A percentile compares a stretch with the other conserved stretches of the same genome.
Conservation (phyloP, 2,329 filamentous ascomycete genomes). For the Exserohilum turcica region DNA sequence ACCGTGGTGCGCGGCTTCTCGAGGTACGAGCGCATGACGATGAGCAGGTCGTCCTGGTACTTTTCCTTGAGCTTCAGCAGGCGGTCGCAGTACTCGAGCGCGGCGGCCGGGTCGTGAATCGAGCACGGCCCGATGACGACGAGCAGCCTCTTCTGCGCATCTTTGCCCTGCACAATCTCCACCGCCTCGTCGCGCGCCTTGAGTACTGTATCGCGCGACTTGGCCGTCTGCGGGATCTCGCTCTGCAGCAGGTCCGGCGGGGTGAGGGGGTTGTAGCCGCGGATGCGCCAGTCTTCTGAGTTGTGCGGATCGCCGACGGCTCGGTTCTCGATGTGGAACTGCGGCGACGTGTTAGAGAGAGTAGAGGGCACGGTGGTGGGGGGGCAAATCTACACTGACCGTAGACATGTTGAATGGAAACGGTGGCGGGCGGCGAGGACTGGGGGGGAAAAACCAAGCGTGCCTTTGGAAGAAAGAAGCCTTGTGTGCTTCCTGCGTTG, state of each 20-base stretch:
- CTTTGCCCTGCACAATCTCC: slow-evolving; percentile 64
- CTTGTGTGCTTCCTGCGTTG: background rate
- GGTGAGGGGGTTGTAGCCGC: slow-evolving; percentile 91
- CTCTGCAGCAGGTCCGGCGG: slow-evolving; percentile 93
- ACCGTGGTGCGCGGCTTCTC: slow-evolving; percentile 98
- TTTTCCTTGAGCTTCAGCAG: slow-evolving; percentile 83
- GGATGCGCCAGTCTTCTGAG: slow-evolving; percentile 61
- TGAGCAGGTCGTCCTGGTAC: slow-evolving; percentile 85
- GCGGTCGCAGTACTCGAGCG: slow-evolving; percentile 89
- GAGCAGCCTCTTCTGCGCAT: slow-evolving; percentile 63
- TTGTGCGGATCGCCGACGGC: slow-evolving; percentile 55
- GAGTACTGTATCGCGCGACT: slow-evolving; percentile 62
- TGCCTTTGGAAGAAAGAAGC: background rate
- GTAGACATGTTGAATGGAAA: slow-evolving; percentile 30
- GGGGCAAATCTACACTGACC: slow-evolving; percentile 20
- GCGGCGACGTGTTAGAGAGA: slow-evolving; percentile 5
- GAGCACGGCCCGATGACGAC: slow-evolving; percentile 95
- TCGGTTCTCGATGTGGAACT: slow-evolving; percentile 59
- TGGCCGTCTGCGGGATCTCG: slow-evolving; percentile 70
- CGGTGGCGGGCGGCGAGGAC: background rate
- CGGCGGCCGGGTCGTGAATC: slow-evolving; percentile 91
- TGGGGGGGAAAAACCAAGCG: background rate
- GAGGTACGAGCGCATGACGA: slow-evolving; percentile 97
- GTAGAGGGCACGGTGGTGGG: slow-evolving; percentile 3
- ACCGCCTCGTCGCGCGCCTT: slow-evolving; percentile 65